Percentiles rank a stretch among this genome's conserved stretches.
phyloP scores from a whole-genome alignment of 192 early-diverging fungal species.

The Bifiguratus adelaidae region DNA sequence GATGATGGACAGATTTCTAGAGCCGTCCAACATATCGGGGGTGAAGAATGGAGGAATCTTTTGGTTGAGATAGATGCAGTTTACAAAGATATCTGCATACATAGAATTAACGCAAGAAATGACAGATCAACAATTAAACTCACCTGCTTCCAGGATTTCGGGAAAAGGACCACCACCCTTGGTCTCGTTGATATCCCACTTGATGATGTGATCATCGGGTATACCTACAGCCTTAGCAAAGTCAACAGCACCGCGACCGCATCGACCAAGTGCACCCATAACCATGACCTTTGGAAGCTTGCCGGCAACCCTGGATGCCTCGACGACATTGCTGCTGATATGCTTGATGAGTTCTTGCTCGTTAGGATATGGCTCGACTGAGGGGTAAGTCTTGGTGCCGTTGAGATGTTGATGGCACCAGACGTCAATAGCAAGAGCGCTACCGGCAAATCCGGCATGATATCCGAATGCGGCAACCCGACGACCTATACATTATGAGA shows the following conservation, averaged over 20 bases:
- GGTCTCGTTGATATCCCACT: constrained; percentile 96
- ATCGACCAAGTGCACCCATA: constrained; percentile 96
- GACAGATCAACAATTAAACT: neutral
- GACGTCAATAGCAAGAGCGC: constrained; percentile 84
- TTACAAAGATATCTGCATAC: constrained; percentile 85
- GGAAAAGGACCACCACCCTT: constrained; percentile 85
- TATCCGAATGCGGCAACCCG: constrained; percentile 97
- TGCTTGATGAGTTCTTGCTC: constrained; percentile 67
- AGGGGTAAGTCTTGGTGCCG: constrained; percentile 47
- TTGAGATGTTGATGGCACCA: constrained; percentile 76
- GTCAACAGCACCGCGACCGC: constrained; percentile 82
- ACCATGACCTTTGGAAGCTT: constrained; percentile 79
- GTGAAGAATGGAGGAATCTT: constrained; percentile 95
- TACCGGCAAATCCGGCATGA: constrained; percentile 92
- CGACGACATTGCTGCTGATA: too few relatives aligned
- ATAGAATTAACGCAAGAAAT: neutral
- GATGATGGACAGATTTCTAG: constrained; percentile 70
- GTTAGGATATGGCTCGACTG: constrained; percentile 75
- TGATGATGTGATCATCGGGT: constrained; percentile 75
- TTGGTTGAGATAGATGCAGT: constrained; percentile 94
- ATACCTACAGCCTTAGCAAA: constrained; percentile 76
- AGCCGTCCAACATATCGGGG: constrained; percentile 57
- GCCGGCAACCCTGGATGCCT: too few relatives aligned
- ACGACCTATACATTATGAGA: constrained; percentile 31
- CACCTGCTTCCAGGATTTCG: constrained; percentile 61